phyloP scores from a whole-genome alignment of 495 filamentous ascomycete genomes.

The Aspergillus nidulans region DNA sequence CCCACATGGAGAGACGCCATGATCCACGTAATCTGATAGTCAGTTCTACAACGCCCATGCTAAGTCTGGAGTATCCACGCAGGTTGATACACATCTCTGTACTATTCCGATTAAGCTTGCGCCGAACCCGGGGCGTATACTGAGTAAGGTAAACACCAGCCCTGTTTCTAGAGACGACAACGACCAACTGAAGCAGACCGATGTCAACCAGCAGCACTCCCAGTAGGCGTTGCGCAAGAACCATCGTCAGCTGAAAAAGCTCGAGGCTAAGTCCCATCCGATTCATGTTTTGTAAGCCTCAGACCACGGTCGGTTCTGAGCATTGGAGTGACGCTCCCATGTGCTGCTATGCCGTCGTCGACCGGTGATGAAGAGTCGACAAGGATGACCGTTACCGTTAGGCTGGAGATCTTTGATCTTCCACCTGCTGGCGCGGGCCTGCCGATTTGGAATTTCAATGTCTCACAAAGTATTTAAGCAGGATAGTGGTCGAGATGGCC shows the following conservation, averaged over 20 bases:
- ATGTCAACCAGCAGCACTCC: slow-evolving; percentile 48
- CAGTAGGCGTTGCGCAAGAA: slow-evolving; percentile 45
- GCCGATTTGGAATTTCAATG: too few species aligned
- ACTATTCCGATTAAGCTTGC: slow-evolving; percentile 31
- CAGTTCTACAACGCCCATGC: slow-evolving; percentile 33
- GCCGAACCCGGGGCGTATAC: slow-evolving; percentile 33
- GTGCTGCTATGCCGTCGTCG: slow-evolving; percentile 31
- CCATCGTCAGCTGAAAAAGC: slow-evolving; percentile 29
- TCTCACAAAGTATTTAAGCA: too few species aligned
- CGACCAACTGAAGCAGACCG: slow-evolving; percentile 14
- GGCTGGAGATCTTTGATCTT: too few species aligned
- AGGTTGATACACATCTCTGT: slow-evolving; percentile 37
- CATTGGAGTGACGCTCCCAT: slow-evolving; percentile 37
- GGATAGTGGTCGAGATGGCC: too few species aligned
- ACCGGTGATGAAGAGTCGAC: too few species aligned
- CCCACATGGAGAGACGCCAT: slow-evolving; percentile 55
- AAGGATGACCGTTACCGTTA: too few species aligned
- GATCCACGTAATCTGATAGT: slow-evolving; percentile 31
- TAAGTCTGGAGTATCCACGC: slow-evolving; percentile 28
- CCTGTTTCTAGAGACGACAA: background rate
- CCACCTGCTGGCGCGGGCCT: background rate
- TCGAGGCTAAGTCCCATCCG: slow-evolving; percentile 54
- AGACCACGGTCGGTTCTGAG: slow-evolving; percentile 58
- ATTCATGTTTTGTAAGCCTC: slow-evolving; percentile 53
- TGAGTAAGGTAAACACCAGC: slow-evolving; percentile 26